Conservation (phyloP, 352 stramenopile species). For the Pythium aphanidermatum region DNA sequence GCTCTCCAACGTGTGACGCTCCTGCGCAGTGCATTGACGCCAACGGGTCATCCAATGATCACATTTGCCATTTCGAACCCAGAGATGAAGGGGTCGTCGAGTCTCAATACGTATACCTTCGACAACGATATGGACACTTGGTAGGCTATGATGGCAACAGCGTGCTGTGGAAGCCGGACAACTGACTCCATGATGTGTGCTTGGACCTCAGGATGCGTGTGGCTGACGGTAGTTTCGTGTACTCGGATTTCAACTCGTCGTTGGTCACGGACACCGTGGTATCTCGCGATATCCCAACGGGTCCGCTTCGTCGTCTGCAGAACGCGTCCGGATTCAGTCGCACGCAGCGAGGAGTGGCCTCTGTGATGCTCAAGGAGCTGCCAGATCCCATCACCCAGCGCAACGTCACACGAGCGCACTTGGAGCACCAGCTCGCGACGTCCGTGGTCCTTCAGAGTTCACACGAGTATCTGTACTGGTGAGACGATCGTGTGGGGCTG, state of each 20-base stretch:
- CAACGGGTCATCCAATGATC: slow-evolving; percentile 66
- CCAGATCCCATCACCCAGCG: slow-evolving; percentile 68
- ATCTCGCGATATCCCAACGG: slow-evolving; percentile 59
- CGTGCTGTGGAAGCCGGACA: too few species aligned
- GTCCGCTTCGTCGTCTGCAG: slow-evolving; percentile 68
- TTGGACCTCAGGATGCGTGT: slow-evolving; percentile 85
- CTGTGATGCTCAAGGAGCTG: slow-evolving; percentile 66
- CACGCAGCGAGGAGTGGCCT: slow-evolving; percentile 54
- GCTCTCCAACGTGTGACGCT: slow-evolving; percentile 50
- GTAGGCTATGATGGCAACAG: slow-evolving; percentile 27
- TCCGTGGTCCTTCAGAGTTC: slow-evolving; percentile 59
- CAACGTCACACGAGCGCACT: slow-evolving; percentile 74
- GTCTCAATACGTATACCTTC: slow-evolving; percentile 75
- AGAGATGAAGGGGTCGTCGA: slow-evolving; percentile 41
- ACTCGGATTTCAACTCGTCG: slow-evolving; percentile 75
- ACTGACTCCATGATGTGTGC: too few species aligned
- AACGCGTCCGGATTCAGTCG: slow-evolving; percentile 75
- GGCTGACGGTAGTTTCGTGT: slow-evolving; percentile 79
- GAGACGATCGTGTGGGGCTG: slow-evolving; percentile 1
- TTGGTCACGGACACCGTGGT: slow-evolving; percentile 66
- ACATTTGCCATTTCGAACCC: slow-evolving; percentile 69
- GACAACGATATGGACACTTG: slow-evolving; percentile 64
- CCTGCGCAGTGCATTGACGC: slow-evolving; percentile 63
- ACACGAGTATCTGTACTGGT: slow-evolving; percentile 83
- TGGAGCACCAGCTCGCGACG: slow-evolving; percentile 77